Evolutionary conservation across 768 basidiomycete genomes (phyloP), one percentile per base, ranked within the genome.

Genomic region (Leccinellum luteum): DNA sequence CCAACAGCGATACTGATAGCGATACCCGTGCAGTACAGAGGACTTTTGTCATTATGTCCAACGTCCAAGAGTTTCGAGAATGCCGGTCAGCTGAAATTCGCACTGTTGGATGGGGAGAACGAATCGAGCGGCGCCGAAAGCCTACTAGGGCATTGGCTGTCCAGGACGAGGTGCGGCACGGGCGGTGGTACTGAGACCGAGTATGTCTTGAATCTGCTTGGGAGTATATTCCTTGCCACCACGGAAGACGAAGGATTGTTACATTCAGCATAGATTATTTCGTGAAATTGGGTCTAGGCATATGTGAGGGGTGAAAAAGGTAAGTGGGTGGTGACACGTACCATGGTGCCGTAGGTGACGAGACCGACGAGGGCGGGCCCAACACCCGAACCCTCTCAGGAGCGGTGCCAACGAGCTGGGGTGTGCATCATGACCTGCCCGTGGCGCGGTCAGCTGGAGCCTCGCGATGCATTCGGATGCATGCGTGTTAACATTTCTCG

Each of bases 201-300:
- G 89, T 94, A 99, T 98, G 66, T 98, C 96, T 73, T 94, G 92
- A 62, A 98, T 98, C 63, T 97, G 94, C 77, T 98, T 98, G 41
- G 92, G 86, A 55, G 86, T 75, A 70, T 99, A 98, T 66, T 99
- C 97, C 74, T 98, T 99, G 13, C 89, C 91, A 45, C 97, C 97
- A 27, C 96, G 89, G 86, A 99, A 99, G 56, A 98, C 97, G 73
- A 97, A 98, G 4, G 95, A 97, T 98, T 98, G 76, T 85, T 92
- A 76, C 95, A 98, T 71, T 96, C 92, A 2, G 86, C 83, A 66
- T 98, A 98, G 31, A 95, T 94, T 34, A 98, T 89, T 76, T 99
- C 97, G 73, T 99, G 97, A 1, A 99, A 93, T 88, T 96, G 94
- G 7, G 96, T 84, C 96, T 98, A 23, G 56, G n/a, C 13, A 2